Evolutionary conservation across 768 basidiomycete species (phyloP).

Genomic region (Boletus eberwhitei): DNA sequence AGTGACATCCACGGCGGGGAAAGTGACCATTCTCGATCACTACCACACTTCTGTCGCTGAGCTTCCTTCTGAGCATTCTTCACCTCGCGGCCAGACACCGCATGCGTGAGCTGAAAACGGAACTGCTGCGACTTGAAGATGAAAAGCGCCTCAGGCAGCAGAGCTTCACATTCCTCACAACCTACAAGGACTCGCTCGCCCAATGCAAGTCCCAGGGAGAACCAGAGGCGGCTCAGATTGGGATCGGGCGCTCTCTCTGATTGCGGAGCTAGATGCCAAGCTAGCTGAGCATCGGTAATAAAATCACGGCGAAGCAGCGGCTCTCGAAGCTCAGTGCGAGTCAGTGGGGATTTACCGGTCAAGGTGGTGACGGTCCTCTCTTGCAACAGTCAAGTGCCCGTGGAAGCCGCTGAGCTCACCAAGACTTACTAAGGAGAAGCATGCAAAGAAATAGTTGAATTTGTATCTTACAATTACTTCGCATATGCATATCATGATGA

Average conservation of each 20-base stretch:
- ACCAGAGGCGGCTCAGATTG: constrained; percentile 14
- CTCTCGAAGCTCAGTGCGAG: constrained; percentile 1
- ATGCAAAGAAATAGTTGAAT: too few species aligned
- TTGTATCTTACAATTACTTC: too few species aligned
- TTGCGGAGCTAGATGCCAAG: constrained; percentile 17
- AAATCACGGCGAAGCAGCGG: constrained; percentile 7
- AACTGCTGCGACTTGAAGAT: constrained; percentile 12
- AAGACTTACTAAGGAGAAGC: constrained; percentile 13
- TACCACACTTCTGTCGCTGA: background rate
- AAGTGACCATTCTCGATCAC: constrained; percentile 14
- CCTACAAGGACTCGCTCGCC: constrained; percentile 27
- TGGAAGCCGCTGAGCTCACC: constrained; percentile 13
- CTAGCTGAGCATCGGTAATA: constrained; percentile 3
- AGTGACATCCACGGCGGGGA: constrained; percentile 8
- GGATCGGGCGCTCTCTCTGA: constrained; percentile 9
- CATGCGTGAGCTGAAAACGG: constrained; percentile 9
- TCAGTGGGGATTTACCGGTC: background rate
- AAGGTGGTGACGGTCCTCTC: constrained; percentile 10
- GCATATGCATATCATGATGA: too few species aligned
- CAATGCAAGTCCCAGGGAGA: constrained; percentile 10
- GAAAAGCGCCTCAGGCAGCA: constrained; percentile 19
- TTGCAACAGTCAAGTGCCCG: background rate
- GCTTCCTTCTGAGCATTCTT: background rate
- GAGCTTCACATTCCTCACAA: constrained; percentile 22
- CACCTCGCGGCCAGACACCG: background rate